These are phyloP conservation scores for Lactarius psammicola DNA, from an alignment of 768 basidiomycete species.

Conservation along the genomic window DNA sequence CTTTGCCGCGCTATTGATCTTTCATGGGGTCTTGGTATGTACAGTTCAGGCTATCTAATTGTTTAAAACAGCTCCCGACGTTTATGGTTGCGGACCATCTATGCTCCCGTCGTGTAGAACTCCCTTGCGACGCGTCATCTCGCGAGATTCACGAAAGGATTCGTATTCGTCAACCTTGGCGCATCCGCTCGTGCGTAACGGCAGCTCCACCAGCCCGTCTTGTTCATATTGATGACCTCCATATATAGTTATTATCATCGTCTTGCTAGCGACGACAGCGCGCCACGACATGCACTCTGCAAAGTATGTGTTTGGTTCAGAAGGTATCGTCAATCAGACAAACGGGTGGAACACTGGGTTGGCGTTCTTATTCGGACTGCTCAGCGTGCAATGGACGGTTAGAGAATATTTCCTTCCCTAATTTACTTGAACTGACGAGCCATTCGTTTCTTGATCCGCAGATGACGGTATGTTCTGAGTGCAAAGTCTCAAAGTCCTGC, in stretches of 20 bases:
- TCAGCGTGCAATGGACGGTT: conserved; percentile 88
- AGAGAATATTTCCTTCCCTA: conserved; percentile 31
- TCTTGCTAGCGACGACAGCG: conserved; percentile 70
- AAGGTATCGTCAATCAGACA: conserved; percentile 73
- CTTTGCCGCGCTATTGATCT: conserved; percentile 68
- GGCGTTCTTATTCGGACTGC: conserved; percentile 79
- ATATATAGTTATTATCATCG: conserved; percentile 72
- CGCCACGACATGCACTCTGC: conserved; percentile 79
- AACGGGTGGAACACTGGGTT: conserved; percentile 79
- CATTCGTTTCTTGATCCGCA: conserved; percentile 35
- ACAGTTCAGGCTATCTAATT: conserved; percentile 8
- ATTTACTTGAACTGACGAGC: conserved; percentile 3
- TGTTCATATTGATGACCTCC: neutral
- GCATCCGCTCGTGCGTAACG: conserved; percentile 57
- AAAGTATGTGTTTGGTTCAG: conserved; percentile 73
- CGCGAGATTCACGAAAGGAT: conserved; percentile 67
- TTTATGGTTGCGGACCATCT: neutral
- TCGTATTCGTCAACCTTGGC: conserved; percentile 88
- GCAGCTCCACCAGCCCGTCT: neutral
- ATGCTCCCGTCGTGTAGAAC: conserved; percentile 41
- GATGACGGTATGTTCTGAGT: conserved; percentile 52
- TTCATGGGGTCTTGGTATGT: conserved; percentile 70
- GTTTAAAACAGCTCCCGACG: neutral
- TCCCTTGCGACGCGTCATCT: conserved; percentile 73
- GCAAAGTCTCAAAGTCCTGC: conserved; percentile 1